Evolutionary conservation across 441 rosid genomes (phyloP).

Genomic region (Pelargonium hybrid): DNA sequence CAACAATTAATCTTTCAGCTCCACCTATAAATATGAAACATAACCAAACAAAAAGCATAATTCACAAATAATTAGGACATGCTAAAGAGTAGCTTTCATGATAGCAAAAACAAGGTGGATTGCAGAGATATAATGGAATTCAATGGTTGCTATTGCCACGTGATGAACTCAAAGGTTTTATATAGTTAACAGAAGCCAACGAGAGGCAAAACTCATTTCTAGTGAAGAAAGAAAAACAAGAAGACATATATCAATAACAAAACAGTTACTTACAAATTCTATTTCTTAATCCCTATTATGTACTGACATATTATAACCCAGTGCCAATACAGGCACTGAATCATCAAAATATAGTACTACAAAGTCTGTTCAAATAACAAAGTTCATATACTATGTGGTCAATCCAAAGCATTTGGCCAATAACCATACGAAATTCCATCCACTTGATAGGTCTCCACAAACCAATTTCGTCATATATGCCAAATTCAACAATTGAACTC

Average conservation of each 20-base stretch:
- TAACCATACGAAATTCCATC: no score
- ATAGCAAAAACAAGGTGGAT: no score
- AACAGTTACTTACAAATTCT: no score
- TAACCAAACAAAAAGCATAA: neutral
- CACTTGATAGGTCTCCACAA: neutral
- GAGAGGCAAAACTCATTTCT: no score
- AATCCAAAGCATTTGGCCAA: no score
- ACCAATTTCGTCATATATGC: neutral
- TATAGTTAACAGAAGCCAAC: neutral
- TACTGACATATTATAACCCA: no score
- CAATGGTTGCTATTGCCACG: neutral
- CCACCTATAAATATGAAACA: constrained; percentile 42
- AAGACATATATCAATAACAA: neutral
- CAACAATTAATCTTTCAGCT: constrained; percentile 88
- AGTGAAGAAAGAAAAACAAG: neutral
- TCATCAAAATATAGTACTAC: no score
- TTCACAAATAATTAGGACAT: neutral
- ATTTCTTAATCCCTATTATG: no score
- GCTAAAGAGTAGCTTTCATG: neutral
- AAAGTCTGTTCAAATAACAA: no score
- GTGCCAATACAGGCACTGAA: no score
- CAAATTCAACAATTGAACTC: neutral
- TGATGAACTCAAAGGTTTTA: neutral
- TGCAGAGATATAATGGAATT: neutral
- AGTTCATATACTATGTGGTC: no score